Base-by-base conservation (phyloP, 306 rosid species). In the Vachellia collinsii region DNA sequence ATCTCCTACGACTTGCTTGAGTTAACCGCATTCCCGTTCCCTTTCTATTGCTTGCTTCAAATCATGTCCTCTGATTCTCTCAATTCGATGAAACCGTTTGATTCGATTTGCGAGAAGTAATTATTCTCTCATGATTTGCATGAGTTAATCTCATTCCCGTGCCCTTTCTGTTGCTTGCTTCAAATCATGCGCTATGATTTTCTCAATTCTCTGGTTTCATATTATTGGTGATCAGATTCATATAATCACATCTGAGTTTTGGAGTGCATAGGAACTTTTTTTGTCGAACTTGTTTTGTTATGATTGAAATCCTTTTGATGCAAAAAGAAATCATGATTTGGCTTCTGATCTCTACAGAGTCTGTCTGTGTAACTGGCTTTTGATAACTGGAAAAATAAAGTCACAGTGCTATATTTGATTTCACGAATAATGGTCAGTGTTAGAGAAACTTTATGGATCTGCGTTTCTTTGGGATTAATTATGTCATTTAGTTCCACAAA, bases 241-340 rank as follows among this genome's bases (percentile, higher is more conserved):
- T 39, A 14, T 34, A 25, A 48, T 70, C 44, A 20, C 70, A 75
- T 82, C 76, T 79, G 84, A 83, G 86, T 82, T 25, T 85, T 72
- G 22, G 29, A 39, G 62, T 22, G 14, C 37, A 59, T 14, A 23
- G 66, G 16, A 59, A 4, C 66, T 59, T 12, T 10, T 23, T 59
- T 23, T 20, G 66, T 48, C 14, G 19, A 14, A 48, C 54, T 48
- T 50, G 56, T 50, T 50, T 50, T 1, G 56, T 14, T 50, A 50
- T 50, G 19, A 50, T 50, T 50, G 20, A 50, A 50, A 50, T 16
- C 63, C 25, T 56, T 8, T 56, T 3, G 63, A 56, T 8, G 12
- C 12, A 56, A 8, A 56, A 56, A 20, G 11, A 59, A 22, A 59
- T 59, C 38, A 50, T 16, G 56, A 50, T 50, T 50, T 1, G 56